Percentiles rank a stretch among this genome's conserved stretches.
Conservation (phyloP, 164 flowering plant species). For the Sedum album region DNA sequence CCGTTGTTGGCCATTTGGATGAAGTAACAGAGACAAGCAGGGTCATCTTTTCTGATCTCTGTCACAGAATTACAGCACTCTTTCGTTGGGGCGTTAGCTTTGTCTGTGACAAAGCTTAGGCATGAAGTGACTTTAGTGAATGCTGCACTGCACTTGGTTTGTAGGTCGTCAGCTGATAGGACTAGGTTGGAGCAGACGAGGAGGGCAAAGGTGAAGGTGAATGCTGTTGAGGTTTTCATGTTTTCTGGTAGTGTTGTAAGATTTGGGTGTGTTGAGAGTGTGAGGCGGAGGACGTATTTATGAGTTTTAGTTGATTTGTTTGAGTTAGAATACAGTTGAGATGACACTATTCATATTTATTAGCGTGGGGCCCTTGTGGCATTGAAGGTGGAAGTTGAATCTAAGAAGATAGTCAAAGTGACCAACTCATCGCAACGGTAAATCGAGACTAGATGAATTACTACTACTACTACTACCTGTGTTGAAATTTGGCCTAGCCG, state of each 20-base stretch:
- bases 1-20: conserved; percentile 48
- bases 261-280: too few relatives aligned
- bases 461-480: too few relatives aligned
- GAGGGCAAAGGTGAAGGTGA: background rate
- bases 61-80: conserved; percentile 46
- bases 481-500: too few relatives aligned
- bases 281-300: background rate
- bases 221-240: background rate
- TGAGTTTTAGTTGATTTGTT: background rate
- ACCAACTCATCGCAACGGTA: too few relatives aligned
- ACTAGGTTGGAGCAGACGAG: background rate
- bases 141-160: conserved; percentile 25
- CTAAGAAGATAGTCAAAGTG: too few relatives aligned
- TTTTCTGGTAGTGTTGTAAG: background rate
- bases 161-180: background rate
- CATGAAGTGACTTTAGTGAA: conserved; percentile 41
- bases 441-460: too few relatives aligned
- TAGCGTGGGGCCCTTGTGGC: background rate
- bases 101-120: conserved; percentile 46
- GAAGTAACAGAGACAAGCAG: conserved; percentile 53
- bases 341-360: background rate
- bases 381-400: too few relatives aligned
- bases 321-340: background rate
- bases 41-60: conserved; percentile 27
- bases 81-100: conserved; percentile 29